Conservation (phyloP, 768 basidiomycete genomes). For the Ramaria sp. region DNA sequence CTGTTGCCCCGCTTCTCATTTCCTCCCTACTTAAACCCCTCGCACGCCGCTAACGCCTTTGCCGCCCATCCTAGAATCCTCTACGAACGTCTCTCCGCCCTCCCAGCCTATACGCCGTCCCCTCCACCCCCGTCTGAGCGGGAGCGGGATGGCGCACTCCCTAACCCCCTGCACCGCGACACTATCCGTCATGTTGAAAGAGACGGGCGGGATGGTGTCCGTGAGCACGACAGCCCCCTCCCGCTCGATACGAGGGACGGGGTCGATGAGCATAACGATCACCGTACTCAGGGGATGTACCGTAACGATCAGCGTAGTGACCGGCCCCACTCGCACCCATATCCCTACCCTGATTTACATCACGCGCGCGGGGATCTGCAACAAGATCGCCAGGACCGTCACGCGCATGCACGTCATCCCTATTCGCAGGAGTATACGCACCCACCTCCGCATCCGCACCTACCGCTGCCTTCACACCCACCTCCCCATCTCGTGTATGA, state of each 20-base stretch:
- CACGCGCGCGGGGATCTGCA: background rate
- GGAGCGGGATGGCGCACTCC: too few relatives aligned
- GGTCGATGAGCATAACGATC: background rate
- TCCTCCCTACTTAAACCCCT: background rate
- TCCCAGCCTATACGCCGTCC: background rate
- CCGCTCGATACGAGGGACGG: background rate
- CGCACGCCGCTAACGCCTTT: background rate
- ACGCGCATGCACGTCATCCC: background rate
- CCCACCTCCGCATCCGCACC: background rate
- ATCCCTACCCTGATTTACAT: background rate
- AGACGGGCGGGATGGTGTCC: too few relatives aligned
- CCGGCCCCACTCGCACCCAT: background rate
- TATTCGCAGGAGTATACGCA: background rate
- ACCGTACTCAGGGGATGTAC: too few relatives aligned
- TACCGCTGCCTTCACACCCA: too few relatives aligned
- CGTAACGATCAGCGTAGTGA: background rate
- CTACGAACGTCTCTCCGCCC: conserved; percentile 10
- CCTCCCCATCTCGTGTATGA: too few relatives aligned
- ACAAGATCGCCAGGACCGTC: background rate
- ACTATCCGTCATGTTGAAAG: too few relatives aligned
- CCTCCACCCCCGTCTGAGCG: background rate
- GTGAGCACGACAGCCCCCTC: too few relatives aligned
- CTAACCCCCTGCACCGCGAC: too few relatives aligned
- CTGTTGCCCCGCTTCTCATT: too few relatives aligned
- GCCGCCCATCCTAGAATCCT: conserved; percentile 4